Conservation (phyloP, 495 filamentous ascomycete genomes). For the Durotheca rogersii region DNA sequence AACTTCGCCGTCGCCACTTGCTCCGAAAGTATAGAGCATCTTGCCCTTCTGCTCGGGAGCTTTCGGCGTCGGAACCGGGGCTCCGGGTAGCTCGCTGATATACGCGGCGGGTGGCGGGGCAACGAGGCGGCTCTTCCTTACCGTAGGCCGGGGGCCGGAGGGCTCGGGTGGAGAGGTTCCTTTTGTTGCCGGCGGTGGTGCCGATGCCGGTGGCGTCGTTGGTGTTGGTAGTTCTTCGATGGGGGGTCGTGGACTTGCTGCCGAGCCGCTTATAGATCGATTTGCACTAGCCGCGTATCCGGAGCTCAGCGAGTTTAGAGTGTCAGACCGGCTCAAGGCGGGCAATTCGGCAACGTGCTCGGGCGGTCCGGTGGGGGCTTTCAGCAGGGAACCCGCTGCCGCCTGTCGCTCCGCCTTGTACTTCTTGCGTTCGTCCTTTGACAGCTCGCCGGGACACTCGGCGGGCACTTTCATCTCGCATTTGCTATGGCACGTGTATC, state of each 20-base stretch:
- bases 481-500: conserved; percentile 97
- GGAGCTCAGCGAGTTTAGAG: conserved; percentile 89
- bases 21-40: conserved; percentile 87
- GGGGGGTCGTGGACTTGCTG: conserved; percentile 46
- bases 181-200: too few species aligned
- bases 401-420: conserved; percentile 80
- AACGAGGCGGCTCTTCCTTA: conserved; percentile 68
- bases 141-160: conserved; percentile 34
- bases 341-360: conserved; percentile 52
- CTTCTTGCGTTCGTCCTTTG: conserved; percentile 92
- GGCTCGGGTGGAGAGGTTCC: conserved; percentile 43
- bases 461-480: conserved; percentile 98
- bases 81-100: conserved; percentile 62
- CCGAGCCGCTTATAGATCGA: conserved; percentile 64
- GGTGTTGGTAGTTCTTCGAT: conserved; percentile 45
- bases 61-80: conserved; percentile 35
- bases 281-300: conserved; percentile 80
- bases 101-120: conserved; percentile 87
- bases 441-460: conserved; percentile 89
- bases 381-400: conserved; percentile 63
- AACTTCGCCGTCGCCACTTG: conserved; percentile 75
- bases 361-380: conserved; percentile 37
- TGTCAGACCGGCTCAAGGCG: conserved; percentile 74
- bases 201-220: too few species aligned
- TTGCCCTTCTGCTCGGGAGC: conserved; percentile 66